Percentiles rank a stretch among this genome's conserved stretches.
These are phyloP conservation scores for Elaeis guineensis DNA, from an alignment of 176 grass and related monocot genomes.

Conservation along the genomic window DNA sequence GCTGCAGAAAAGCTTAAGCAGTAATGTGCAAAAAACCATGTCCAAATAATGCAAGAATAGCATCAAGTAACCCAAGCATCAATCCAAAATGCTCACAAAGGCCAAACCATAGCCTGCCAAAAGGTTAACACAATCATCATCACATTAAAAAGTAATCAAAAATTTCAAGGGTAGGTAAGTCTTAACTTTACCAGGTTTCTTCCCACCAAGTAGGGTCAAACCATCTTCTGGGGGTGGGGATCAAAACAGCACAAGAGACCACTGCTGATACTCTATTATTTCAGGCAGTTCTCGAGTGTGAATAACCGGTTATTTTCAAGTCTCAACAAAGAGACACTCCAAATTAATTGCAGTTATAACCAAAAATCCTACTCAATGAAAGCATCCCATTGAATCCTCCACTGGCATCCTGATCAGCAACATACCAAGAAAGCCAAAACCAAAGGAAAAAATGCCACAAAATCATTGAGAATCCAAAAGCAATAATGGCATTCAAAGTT, in stretches of 20 bases:
- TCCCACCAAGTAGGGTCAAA: slow-evolving; percentile 9
- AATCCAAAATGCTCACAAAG: slow-evolving; percentile 7
- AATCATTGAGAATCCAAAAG: slow-evolving; percentile 12
- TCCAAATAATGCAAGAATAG: neutral
- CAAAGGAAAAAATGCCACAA: neutral
- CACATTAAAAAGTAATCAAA: slow-evolving; percentile 1
- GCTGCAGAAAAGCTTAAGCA: slow-evolving; percentile 1
- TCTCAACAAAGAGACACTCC: neutral
- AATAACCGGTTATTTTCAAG: neutral
- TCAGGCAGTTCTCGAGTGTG: slow-evolving; percentile 11
- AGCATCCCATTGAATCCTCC: neutral
- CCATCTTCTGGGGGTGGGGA: slow-evolving; percentile 4
- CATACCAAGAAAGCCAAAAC: slow-evolving; percentile 3
- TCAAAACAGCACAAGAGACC: slow-evolving; percentile 7
- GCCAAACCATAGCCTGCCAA: slow-evolving; percentile 8
- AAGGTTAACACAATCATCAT: slow-evolving; percentile 8
- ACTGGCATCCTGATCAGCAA: slow-evolving; percentile 1
- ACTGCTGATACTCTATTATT: slow-evolving; percentile 3
- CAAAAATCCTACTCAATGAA: slow-evolving; percentile 14
- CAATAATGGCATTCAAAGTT: slow-evolving; percentile 20
- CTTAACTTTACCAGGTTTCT: slow-evolving; percentile 23
- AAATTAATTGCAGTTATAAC: slow-evolving; percentile 5
- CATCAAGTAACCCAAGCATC: slow-evolving; percentile 1
- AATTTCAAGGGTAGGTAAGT: slow-evolving; percentile 11
- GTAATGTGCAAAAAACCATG: slow-evolving; percentile 4